Evolutionary conservation across 352 stramenopile species (phyloP), one percentile per base, ranked within the genome.

Genomic region (Globisporangium paddicum): DNA sequence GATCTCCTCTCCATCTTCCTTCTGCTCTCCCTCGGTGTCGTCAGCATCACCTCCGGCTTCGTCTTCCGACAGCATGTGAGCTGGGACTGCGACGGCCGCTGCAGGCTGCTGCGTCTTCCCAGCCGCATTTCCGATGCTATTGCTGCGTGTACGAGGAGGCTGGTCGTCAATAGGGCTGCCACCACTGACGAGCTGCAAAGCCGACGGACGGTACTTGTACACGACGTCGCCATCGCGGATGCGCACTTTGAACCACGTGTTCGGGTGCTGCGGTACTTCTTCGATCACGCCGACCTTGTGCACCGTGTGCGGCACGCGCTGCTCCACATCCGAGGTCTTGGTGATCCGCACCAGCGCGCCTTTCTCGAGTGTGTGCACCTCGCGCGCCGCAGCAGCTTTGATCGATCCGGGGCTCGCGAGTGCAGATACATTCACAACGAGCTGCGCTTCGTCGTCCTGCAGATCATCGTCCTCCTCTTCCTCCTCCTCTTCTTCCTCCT

Each of bases 181-280:
- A 7, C 19, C 50, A 13, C 60, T 50, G 18, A 91, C 56, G 25
- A 87, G 63, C 54, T 87, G 69, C 25, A 95, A 55, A 19, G 82
- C 86, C 9, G 86, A 95, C 50, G 83, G 77, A 7, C 86, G 75
- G 66, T 93, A 95, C 65, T 92, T 95, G 71, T 93, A 93, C 58
- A 92, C 79, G n/a, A 95, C 83, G 25, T 95, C 82, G 34, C 81
- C 81, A 44, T 93, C 81, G 18, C 76, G 73, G 34, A 95, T 92
- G 6, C 86, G 76, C 60, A 95, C 86, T 58, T 83, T 88, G 58
- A 90, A 92, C 86, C 86, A 95, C 60, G 86, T 95, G 49, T 93
- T 95, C 9, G 86, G 86, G 61, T 95, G 86, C 55, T 82, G 77
- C 35, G 86, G 86, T 0, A 87, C 77, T 35, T 95, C 86, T 55